phyloP scores from a whole-genome alignment of 2,329 filamentous ascomycete species.

The Cordyceps pruinosa region DNA sequence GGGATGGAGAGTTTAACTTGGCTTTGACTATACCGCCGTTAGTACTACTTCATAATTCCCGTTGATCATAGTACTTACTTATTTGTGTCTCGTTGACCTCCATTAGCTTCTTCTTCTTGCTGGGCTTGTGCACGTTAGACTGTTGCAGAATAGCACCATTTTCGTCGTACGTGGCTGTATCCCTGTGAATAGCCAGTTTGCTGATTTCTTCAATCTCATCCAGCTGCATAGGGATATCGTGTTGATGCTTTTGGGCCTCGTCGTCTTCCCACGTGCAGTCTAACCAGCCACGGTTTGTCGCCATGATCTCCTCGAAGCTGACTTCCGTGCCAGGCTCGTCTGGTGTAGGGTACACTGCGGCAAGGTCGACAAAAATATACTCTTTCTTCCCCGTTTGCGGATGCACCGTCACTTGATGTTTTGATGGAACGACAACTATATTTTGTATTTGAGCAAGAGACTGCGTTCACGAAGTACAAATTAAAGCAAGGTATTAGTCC shows the following conservation, averaged over 20 bases:
- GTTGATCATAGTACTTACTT: constrained; percentile 47
- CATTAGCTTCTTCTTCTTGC: constrained; percentile 70
- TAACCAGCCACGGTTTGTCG: constrained; percentile 65
- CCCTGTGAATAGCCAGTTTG: constrained; percentile 22
- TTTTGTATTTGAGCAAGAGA: constrained; percentile 55
- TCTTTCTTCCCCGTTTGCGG: constrained; percentile 76
- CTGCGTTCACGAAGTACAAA: constrained; percentile 40
- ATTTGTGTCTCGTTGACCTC: constrained; percentile 91
- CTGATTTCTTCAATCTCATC: constrained; percentile 27
- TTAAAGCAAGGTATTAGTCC: constrained; percentile 74
- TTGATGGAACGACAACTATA: constrained; percentile 61
- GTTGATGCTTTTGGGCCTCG: constrained; percentile 25
- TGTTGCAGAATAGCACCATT: constrained; percentile 47
- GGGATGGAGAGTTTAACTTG: constrained; percentile 82
- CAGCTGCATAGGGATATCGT: constrained; percentile 18
- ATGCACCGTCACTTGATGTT: constrained; percentile 76
- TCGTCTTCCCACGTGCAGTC: constrained; percentile 50
- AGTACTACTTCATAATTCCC: constrained; percentile 15
- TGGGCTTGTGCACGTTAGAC: constrained; percentile 37
- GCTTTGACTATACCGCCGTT: constrained; percentile 64
- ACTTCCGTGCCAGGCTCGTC: constrained; percentile 66
- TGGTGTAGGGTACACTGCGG: constrained; percentile 74
- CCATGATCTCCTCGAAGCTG: constrained; percentile 88
- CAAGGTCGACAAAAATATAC: constrained; percentile 79
- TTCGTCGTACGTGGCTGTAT: constrained; percentile 44